Conservation (phyloP, 345 rosid species). For the Citropsis articulata region DNA sequence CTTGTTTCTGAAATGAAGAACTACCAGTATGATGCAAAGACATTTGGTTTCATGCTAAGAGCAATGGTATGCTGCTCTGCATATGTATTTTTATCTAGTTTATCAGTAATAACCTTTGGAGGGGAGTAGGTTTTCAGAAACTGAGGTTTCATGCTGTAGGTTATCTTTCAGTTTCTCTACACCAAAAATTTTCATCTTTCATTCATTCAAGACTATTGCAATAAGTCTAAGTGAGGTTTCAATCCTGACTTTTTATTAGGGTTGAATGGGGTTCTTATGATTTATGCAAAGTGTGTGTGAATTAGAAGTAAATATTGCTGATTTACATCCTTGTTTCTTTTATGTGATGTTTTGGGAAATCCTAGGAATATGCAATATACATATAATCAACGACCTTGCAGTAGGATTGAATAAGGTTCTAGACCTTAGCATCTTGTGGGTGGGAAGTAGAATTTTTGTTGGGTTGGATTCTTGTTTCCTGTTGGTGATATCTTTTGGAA, state of each 20-base stretch:
- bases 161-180: neutral
- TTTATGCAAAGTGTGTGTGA: neutral
- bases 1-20: slow-evolving; percentile 88
- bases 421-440: neutral
- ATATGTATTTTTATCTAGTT: too few species aligned
- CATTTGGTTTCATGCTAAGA: slow-evolving; percentile 70
- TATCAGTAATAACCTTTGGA: neutral
- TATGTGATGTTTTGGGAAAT: neutral
- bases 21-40: slow-evolving; percentile 84
- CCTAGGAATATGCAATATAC: neutral
- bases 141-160: neutral
- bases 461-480: neutral
- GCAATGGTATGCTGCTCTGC: slow-evolving; percentile 67
- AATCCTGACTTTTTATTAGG: neutral
- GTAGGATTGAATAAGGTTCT: neutral
- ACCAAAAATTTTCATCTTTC: neutral
- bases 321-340: neutral
- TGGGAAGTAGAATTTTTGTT: neutral
- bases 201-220: neutral
- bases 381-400: neutral
- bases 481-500: neutral
- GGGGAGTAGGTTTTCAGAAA: neutral
- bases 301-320: neutral
- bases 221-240: neutral
- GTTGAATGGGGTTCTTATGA: neutral